Evolutionary conservation across 495 filamentous ascomycete genomes (phyloP), one percentile per base, ranked within the genome.

Genomic region (Usnea hakonensis): DNA sequence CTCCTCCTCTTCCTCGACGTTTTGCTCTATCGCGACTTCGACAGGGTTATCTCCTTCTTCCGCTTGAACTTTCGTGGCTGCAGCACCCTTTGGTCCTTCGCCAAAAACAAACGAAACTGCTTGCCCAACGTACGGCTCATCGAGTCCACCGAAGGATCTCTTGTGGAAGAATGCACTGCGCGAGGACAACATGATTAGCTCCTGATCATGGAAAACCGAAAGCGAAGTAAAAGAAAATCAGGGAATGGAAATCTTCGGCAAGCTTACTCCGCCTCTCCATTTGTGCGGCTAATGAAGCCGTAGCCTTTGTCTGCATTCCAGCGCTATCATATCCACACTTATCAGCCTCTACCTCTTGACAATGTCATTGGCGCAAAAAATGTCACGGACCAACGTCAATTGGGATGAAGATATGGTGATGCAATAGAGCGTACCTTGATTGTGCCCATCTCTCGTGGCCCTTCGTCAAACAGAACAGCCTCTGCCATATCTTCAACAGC

Each of bases 51-150:
- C 43, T 23, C 43, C 43, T 9, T 48, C 21, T 14, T 48, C 43
- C 1, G 11, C 21, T 48, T 48, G 4, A 4, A 64, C 62, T 9
- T 59, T 28, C 16, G 52, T 60, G 16, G 62, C 62, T 16, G 19
- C 28, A n/a, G 44, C 62, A 19, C 62, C 62, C 32, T 64, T 64
- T 7, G 35, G 35, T 16, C 62, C 62, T 50, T 64, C 21, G 3
- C 14, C 43, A 26, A 28, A 48, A 5, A 48, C 21, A 23, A 48
- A 48, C 19, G 43, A 48, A 14, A 48, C 8, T 10, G 43, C 21
- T 21, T 48, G 21, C 5, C 43, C 43, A 26, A 48, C 21, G 43
- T 26, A 48, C 8, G 43, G 43, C 2, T 48, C 43, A 14, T 26
- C 21, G 21, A 1, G 9, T 48, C 43, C 43, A 48, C 19, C 21